A percentile compares a stretch with the other conserved stretches of the same genome.
Conservation (phyloP, 2,329 filamentous ascomycete species). For the Fusarium oligoseptatum region DNA sequence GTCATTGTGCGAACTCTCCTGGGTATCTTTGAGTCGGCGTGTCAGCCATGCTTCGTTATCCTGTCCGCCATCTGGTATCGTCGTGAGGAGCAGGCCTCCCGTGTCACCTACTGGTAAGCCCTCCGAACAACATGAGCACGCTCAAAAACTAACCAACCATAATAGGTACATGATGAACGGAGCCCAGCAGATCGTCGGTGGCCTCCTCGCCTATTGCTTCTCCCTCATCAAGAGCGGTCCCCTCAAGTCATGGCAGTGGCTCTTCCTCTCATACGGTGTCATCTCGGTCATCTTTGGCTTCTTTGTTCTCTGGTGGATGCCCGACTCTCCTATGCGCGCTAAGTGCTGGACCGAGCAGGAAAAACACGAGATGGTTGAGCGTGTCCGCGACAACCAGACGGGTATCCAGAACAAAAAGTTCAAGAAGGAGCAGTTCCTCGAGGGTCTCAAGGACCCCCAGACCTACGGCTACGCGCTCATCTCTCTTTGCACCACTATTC, state of each 20-base stretch:
- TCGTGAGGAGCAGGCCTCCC: slow-evolving; percentile 74
- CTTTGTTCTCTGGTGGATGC: slow-evolving; percentile 73
- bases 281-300: slow-evolving; percentile 72
- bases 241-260: slow-evolving; percentile 75
- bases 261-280: slow-evolving; percentile 76
- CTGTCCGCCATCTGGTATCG: slow-evolving; percentile 79
- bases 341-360: slow-evolving; percentile 76
- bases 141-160: background rate
- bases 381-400: slow-evolving; percentile 71
- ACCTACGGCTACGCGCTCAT: slow-evolving; percentile 74
- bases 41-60: slow-evolving; percentile 76
- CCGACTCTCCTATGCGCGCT: slow-evolving; percentile 78
- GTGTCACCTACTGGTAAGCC: slow-evolving; percentile 71
- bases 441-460: slow-evolving; percentile 74
- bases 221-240: slow-evolving; percentile 65
- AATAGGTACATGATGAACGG: slow-evolving; percentile 79
- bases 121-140: background rate
- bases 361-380: slow-evolving; percentile 73
- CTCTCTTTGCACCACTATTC: slow-evolving; percentile 78
- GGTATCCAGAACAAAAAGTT: slow-evolving; percentile 68
- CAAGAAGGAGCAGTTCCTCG: slow-evolving; percentile 60
- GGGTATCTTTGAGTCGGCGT: slow-evolving; percentile 78
- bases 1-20: slow-evolving; percentile 73
- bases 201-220: slow-evolving; percentile 75
- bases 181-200: slow-evolving; percentile 78